These are phyloP conservation scores for Penicillium brasilianum DNA, from an alignment of 2,329 filamentous ascomycete species.

Conservation along the genomic window DNA sequence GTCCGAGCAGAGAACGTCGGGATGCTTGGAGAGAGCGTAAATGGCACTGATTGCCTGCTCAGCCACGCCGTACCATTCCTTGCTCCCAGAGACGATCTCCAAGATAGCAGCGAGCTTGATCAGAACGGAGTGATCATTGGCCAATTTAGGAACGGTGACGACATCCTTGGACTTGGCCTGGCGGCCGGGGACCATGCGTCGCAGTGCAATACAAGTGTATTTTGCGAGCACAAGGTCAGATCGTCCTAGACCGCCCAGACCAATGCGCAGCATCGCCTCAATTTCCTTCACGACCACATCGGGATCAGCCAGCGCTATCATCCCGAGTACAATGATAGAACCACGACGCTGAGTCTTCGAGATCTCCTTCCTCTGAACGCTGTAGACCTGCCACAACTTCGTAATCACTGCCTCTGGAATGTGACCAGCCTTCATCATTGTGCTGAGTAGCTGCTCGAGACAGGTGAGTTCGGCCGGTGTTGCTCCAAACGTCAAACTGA, in stretches of 20 bases:
- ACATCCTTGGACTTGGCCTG: constrained; percentile 72
- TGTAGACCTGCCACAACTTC: constrained; percentile 98
- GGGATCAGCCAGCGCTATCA: constrained; percentile 90
- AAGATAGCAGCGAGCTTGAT: constrained; percentile 80
- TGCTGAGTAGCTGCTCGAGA: constrained; percentile 89
- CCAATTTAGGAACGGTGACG: constrained; percentile 69
- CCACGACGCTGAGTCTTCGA: constrained; percentile 88
- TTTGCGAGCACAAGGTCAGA: constrained; percentile 87
- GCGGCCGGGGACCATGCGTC: constrained; percentile 87
- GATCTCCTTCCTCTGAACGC: constrained; percentile 89
- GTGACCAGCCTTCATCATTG: constrained; percentile 94
- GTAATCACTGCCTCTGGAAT: constrained; percentile 84
- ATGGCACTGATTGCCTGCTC: constrained; percentile 97
- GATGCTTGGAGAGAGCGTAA: constrained; percentile 90
- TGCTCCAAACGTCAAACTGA: constrained; percentile 94
- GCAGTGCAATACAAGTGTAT: constrained; percentile 91
- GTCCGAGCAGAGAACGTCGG: constrained; percentile 89
- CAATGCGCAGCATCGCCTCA: constrained; percentile 89
- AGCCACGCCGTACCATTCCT: constrained; percentile 93
- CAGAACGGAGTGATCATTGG: constrained; percentile 90
- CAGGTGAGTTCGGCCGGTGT: constrained; percentile 95
- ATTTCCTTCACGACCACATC: constrained; percentile 95
- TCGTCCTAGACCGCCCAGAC: constrained; percentile 79
- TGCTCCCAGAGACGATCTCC: constrained; percentile 84
- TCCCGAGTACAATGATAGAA: constrained; percentile 93